Evolutionary conservation across 164 flowering plant genomes (phyloP).

Genomic region (grape (Vitis vinifera)): ASM3070453v1 NC_081807.1:2657001-2657500

Average conservation of each 20-base stretch:
- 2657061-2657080: constrained; percentile 59
- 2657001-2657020: constrained; percentile 74
- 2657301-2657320: constrained; percentile 76
- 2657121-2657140: constrained; percentile 71
- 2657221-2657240: constrained; percentile 79
- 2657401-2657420: constrained; percentile 86
- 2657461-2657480: constrained; percentile 70
- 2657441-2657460: constrained; percentile 58
- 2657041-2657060: constrained; percentile 76
- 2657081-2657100: constrained; percentile 74
- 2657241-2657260: constrained; percentile 89
- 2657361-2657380: constrained; percentile 76
- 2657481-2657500: constrained; percentile 61
- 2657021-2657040: constrained; percentile 58
- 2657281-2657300: constrained; percentile 77
- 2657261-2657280: constrained; percentile 72
- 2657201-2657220: constrained; percentile 63
- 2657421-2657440: constrained; percentile 72
- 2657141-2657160: constrained; percentile 70
- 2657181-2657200: constrained; percentile 46
- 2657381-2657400: constrained; percentile 67
- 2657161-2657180: constrained; percentile 71
- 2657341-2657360: constrained; percentile 81
- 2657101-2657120: constrained; percentile 86
- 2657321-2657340: constrained; percentile 84